Evolutionary conservation across 192 early-diverging fungal genomes (phyloP).

Genomic region (Linnemannia hyalina): DNA sequence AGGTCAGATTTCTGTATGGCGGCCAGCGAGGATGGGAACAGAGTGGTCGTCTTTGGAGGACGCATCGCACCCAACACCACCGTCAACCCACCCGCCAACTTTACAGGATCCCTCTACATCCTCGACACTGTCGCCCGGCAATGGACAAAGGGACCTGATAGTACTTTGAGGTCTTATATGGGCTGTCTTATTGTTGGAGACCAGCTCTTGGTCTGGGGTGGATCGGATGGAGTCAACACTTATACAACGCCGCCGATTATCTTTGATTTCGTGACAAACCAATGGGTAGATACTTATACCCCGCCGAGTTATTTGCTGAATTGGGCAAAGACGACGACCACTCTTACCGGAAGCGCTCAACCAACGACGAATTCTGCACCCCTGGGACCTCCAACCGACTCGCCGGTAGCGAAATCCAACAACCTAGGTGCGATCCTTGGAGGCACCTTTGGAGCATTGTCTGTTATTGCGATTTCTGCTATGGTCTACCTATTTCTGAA

Average conservation of each 20-base stretch:
- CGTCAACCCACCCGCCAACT: slow-evolving; percentile 9
- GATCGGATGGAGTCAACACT: slow-evolving; percentile 14
- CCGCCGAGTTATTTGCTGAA: slow-evolving; percentile 26
- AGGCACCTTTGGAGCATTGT: slow-evolving; percentile 31
- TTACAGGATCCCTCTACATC: slow-evolving; percentile 10
- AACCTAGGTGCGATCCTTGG: slow-evolving; percentile 48
- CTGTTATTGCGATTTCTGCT: slow-evolving; percentile 18
- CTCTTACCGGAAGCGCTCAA: background rate
- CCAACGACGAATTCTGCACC: background rate
- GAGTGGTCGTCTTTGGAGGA: slow-evolving; percentile 33
- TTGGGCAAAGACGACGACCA: background rate
- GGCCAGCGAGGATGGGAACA: slow-evolving; percentile 35
- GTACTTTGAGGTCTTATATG: slow-evolving; percentile 21
- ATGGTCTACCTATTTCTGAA: slow-evolving; percentile 22
- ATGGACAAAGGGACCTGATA: slow-evolving; percentile 28
- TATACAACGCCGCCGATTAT: slow-evolving; percentile 7
- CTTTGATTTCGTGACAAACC: slow-evolving; percentile 11
- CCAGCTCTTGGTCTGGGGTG: slow-evolving; percentile 44
- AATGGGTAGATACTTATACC: slow-evolving; percentile 28
- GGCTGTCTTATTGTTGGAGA: slow-evolving; percentile 34
- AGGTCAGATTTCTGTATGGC: slow-evolving; percentile 45
- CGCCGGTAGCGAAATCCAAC: background rate
- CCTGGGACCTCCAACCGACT: background rate
- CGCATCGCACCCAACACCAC: background rate
- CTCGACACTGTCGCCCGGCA: slow-evolving; percentile 13